Evolutionary conservation across 2,329 filamentous ascomycete species (phyloP).

Genomic region (Pseudogymnoascus pannorum): DNA sequence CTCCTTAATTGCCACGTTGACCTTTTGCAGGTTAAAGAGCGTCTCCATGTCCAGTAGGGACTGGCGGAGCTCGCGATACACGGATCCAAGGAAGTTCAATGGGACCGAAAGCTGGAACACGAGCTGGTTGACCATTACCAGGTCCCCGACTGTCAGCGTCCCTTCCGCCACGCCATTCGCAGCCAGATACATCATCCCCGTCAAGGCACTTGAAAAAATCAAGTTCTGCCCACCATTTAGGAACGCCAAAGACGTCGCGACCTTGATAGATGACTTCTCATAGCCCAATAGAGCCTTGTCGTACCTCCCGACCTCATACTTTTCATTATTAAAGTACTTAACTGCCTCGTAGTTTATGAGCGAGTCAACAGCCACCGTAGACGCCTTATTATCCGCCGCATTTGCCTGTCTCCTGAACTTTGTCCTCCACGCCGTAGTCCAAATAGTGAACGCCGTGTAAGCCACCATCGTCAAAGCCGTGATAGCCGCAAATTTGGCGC

Average conservation of each 20-base stretch:
- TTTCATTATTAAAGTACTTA: slow-evolving; percentile 99
- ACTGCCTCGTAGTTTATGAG: slow-evolving; percentile 98
- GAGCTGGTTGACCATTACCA: slow-evolving; percentile 98
- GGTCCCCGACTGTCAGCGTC: slow-evolving; percentile 79
- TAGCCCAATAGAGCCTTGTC: slow-evolving; percentile 80
- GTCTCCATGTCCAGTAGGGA: slow-evolving; percentile 98
- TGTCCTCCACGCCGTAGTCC: slow-evolving; percentile 93
- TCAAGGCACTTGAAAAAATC: slow-evolving; percentile 91
- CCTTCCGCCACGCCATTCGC: slow-evolving; percentile 81
- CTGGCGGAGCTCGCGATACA: slow-evolving; percentile 92
- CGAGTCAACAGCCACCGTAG: slow-evolving; percentile 91
- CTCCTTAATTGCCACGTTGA: slow-evolving; percentile 82
- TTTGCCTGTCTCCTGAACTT: slow-evolving; percentile 95
- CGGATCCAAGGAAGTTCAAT: slow-evolving; percentile 94
- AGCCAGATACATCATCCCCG: slow-evolving; percentile 96
- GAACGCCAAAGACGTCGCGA: slow-evolving; percentile 85
- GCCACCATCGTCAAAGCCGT: slow-evolving; percentile 85
- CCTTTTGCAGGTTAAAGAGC: slow-evolving; percentile 92
- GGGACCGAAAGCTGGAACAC: slow-evolving; percentile 97
- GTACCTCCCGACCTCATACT: slow-evolving; percentile 85
- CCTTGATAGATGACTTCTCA: slow-evolving; percentile 91
- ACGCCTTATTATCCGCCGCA: slow-evolving; percentile 89
- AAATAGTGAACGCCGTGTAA: slow-evolving; percentile 95
- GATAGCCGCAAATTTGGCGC: slow-evolving; percentile 82
- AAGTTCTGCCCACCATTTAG: slow-evolving; percentile 94